Base-by-base conservation (phyloP, 345 rosid species). In the Litchi chinensis region DNA sequence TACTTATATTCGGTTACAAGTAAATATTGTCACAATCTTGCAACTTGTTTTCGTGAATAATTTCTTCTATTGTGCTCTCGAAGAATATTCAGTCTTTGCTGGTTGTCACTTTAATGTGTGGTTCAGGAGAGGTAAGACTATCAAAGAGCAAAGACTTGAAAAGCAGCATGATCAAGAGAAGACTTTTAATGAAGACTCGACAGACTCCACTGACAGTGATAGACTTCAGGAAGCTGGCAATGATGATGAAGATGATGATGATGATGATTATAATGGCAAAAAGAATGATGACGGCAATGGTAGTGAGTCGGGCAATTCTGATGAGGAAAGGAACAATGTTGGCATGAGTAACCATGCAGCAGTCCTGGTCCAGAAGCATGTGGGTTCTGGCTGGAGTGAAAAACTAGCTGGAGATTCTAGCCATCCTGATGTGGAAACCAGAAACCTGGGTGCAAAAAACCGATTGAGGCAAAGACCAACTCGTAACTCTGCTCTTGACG, bases 401-500 rank as follows among this genome's bases (percentile, higher is more conserved):
- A 85, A 88, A 76, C 73, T 84, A 74, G 83, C 88, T 32, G 84
- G 83, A 73, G 79, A 9, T 43, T 57, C 79, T 69, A 50, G 46
- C 70, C 81, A 71, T 71, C 79, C 75, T 52, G 86, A 3, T 28
- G 65, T 26, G 48, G 84, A 85, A 83, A 80, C 80, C 19, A 71
- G 78, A 77, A 86, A 71, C 79, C 52, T 79, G 75, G 81, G 82
- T 68, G 68, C 86, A 37, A 89, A 83, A 83, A 87, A 81, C 56
- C 83, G 84, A 75, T 68, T 84, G 83, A 86, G 95, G 82, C 94
- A 91, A 78, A 89, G 95, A 79, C 84, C 90, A 28, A 80, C 77
- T 1, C 81, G 79, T 41, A 91, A 87, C 88, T 84, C 91, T 71
- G 92, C 94, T 56, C 79, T 90, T 50, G 88, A 87, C 68, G 40